phyloP scores from a whole-genome alignment of 2,329 filamentous ascomycete genomes.

The Aspergillus neoniger region DNA sequence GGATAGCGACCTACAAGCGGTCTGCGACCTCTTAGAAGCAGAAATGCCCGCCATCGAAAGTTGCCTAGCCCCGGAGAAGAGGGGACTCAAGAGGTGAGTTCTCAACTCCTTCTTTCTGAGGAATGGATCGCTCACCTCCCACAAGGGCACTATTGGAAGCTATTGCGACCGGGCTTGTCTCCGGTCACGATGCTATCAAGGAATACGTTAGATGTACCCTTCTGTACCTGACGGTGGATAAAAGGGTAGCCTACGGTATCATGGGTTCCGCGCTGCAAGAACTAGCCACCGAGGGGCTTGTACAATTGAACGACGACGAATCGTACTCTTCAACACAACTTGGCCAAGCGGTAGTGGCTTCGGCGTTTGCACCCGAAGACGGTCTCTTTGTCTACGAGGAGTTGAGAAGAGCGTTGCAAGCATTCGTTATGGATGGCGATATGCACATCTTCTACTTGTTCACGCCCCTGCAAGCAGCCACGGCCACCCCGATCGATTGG shows the following conservation, averaged over 20 bases:
- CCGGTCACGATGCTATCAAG: constrained; percentile 63
- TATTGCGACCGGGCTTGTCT: constrained; percentile 68
- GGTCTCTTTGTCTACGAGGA: constrained; percentile 73
- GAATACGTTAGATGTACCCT: constrained; percentile 71
- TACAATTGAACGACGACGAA: constrained; percentile 53
- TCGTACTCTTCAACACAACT: constrained; percentile 65
- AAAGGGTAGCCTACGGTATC: constrained; percentile 53
- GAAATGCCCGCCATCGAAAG: constrained; percentile 71
- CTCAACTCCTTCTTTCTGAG: no score
- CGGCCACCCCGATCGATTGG: constrained; percentile 64
- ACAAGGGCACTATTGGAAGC: constrained; percentile 69
- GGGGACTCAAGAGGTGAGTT: constrained; percentile 64
- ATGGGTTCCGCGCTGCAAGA: constrained; percentile 63
- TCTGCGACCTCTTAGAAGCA: constrained; percentile 70
- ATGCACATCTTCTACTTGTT: constrained; percentile 79
- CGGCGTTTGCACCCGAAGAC: constrained; percentile 72
- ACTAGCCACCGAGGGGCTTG: constrained; percentile 57
- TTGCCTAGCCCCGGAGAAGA: constrained; percentile 66
- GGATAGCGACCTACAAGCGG: constrained; percentile 66
- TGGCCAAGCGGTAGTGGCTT: constrained; percentile 71
- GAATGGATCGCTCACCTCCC: constrained; percentile 9
- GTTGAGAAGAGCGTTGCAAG: constrained; percentile 65
- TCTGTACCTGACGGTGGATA: constrained; percentile 59
- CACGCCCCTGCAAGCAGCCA: constrained; percentile 64
- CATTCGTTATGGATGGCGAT: constrained; percentile 78